Evolutionary conservation across 2,329 filamentous ascomycete species (phyloP).

Genomic region (Venturia nashicola): DNA sequence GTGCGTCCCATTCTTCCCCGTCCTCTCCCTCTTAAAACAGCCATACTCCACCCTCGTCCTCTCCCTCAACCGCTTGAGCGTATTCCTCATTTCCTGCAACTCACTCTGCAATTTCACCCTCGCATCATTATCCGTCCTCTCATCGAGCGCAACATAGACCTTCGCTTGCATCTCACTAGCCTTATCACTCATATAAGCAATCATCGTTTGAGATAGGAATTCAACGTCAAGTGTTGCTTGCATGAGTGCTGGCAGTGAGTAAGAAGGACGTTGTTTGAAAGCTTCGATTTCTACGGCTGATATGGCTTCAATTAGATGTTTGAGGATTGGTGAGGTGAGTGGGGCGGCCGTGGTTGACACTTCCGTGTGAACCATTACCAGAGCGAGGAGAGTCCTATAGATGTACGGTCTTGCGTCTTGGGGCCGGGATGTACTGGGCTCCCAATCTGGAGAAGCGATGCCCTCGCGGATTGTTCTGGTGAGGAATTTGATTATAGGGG

Average conservation of each 20-base stretch:
- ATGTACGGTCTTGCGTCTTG: slow-evolving; percentile 76
- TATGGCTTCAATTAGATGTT: slow-evolving; percentile 72
- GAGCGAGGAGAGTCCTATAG: slow-evolving; percentile 69
- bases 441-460: slow-evolving; percentile 60
- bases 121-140: slow-evolving; percentile 78
- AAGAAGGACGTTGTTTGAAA: slow-evolving; percentile 54
- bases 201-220: slow-evolving; percentile 88
- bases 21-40: slow-evolving; percentile 7
- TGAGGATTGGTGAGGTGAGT: slow-evolving; percentile 70
- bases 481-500: slow-evolving; percentile 58
- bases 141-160: slow-evolving; percentile 85
- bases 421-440: slow-evolving; percentile 46
- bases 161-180: slow-evolving; percentile 73
- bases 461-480: slow-evolving; percentile 60
- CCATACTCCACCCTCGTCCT: slow-evolving; percentile 68
- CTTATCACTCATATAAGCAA: slow-evolving; percentile 74
- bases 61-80: slow-evolving; percentile 74
- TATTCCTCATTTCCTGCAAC: slow-evolving; percentile 75
- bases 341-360: slow-evolving; percentile 45
- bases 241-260: slow-evolving; percentile 74
- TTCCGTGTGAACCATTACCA: slow-evolving; percentile 87
- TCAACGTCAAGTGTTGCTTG: slow-evolving; percentile 96
- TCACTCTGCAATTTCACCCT: slow-evolving; percentile 70
- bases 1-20: not conserved
- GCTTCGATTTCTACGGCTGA: slow-evolving; percentile 70